Conservation (phyloP, 129 eudicot species). For the Ambrosia trifida region DNA sequence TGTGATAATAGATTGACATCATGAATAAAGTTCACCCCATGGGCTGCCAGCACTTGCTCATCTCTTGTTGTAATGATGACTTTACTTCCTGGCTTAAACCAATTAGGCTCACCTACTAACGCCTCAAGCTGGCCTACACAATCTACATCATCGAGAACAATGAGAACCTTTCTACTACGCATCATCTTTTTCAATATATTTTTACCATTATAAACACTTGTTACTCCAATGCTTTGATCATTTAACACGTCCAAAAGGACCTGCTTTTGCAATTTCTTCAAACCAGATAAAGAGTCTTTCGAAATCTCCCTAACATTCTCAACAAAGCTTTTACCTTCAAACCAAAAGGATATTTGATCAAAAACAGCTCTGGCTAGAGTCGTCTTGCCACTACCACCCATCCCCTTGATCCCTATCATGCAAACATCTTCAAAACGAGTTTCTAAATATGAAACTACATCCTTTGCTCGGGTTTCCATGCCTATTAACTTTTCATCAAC, state of each 20-base stretch:
- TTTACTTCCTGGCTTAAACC: conserved; percentile 1
- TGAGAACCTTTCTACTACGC: conserved; percentile 2
- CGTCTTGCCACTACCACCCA: conserved; percentile 16
- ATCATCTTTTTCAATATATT: neutral
- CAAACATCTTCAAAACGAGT: neutral
- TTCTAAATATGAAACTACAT: conserved; percentile 4
- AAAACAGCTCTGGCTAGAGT: conserved; percentile 15
- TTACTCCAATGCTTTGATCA: neutral
- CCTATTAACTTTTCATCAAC: conserved; percentile 10
- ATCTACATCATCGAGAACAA: conserved; percentile 3
- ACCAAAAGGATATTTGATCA: neutral
- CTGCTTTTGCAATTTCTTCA: neutral
- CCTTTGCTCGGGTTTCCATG: conserved; percentile 1
- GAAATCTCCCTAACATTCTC: neutral
- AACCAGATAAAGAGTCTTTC: conserved; percentile 1
- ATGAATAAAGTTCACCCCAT: neutral
- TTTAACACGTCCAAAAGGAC: neutral
- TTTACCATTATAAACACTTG: neutral
- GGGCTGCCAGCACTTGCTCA: neutral
- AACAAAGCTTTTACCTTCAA: neutral
- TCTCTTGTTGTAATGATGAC: conserved; percentile 7
- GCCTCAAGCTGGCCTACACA: neutral
- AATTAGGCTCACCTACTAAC: neutral
- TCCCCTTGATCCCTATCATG: conserved; percentile 16
- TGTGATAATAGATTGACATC: neutral